These are phyloP conservation scores for Stylonectria norvegica DNA, from an alignment of 2,329 filamentous ascomycete species.

Conservation along the genomic window DNA sequence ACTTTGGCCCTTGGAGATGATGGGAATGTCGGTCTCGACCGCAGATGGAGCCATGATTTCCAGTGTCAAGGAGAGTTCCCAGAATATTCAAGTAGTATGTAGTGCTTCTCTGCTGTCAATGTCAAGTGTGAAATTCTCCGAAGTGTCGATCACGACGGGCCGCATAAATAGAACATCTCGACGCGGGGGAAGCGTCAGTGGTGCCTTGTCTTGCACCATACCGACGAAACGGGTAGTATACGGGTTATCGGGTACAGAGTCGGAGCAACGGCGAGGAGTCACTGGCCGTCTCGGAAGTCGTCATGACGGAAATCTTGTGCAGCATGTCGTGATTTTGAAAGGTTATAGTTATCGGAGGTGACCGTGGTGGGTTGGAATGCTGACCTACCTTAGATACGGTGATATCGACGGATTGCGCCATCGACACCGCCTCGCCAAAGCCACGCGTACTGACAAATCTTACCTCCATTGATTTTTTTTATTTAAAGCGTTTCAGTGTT, in stretches of 20 bases:
- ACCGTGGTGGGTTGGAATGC: no score
- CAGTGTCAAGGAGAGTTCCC: neutral
- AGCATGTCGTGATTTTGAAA: conserved; percentile 12
- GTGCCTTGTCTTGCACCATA: neutral
- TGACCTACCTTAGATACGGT: no score
- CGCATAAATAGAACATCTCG: neutral
- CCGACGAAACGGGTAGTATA: neutral
- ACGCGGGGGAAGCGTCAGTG: neutral
- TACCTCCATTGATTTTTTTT: no score
- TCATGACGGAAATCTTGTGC: conserved; percentile 7
- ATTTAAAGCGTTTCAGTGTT: no score
- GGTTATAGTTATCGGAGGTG: no score
- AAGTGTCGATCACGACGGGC: neutral
- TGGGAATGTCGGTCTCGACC: conserved; percentile 8
- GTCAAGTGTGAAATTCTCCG: neutral
- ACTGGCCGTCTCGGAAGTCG: neutral
- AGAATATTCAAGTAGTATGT: neutral
- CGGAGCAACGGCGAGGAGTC: conserved; percentile 1
- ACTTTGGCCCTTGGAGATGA: conserved; percentile 25
- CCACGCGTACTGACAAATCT: neutral
- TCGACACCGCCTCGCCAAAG: conserved; percentile 5
- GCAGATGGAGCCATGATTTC: conserved; percentile 19
- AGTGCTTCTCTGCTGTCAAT: no score
- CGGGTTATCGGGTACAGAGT: neutral
- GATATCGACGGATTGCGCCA: conserved; percentile 12